Base-by-base conservation (phyloP, 768 basidiomycete species). In the Kwoniella sp. region DNA sequence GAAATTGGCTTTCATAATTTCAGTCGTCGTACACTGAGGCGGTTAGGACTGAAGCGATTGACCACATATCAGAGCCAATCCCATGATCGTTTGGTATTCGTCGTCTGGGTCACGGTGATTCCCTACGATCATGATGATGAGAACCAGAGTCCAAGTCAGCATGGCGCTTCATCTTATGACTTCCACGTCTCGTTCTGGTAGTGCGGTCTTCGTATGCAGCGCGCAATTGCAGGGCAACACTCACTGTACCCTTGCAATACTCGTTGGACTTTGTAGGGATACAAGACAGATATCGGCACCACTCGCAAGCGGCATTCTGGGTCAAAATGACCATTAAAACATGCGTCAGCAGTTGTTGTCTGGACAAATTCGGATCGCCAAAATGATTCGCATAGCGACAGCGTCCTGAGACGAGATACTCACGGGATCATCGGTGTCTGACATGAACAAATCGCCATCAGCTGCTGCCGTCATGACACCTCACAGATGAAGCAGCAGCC, bases 251-350 rank as follows among this genome's bases (percentile, higher is more conserved):
- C 30, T 67, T 63, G 64, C 82, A 83, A 45, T 75, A 71, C 55
- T 82, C 73, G 69, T 83, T 83, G 7, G 73, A 58, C 2, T 63
- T 59, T n/a, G 88, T 89, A 0, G 93, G 94, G 78, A 94, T 87
- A 72, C 94, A 96, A 1, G 91, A 93, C 4, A 96, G 82, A 79
- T 91, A 96, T 55, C 91, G 87, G 78, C 93, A 96, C 69, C 93
- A 90, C 58, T 55, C 81, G 86, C 65, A 82, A 87, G 92, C 91
- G 13, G 88, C 88, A 75, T 90, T 90, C 30, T 93, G 91, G n/a
- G 31, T 12, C n/a, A n/a, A n/a, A 17, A 25, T 20, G 1, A 55
- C 5, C 25, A n/a, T 15, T 15, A n/a, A n/a, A 29, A 15, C 9
- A 45, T 7, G 20, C 1, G 28, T 30, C 20, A n/a, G n/a, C n/a